Conservation (phyloP, 1,284 basidiomycete genomes). For the Serendipita sp. region DNA sequence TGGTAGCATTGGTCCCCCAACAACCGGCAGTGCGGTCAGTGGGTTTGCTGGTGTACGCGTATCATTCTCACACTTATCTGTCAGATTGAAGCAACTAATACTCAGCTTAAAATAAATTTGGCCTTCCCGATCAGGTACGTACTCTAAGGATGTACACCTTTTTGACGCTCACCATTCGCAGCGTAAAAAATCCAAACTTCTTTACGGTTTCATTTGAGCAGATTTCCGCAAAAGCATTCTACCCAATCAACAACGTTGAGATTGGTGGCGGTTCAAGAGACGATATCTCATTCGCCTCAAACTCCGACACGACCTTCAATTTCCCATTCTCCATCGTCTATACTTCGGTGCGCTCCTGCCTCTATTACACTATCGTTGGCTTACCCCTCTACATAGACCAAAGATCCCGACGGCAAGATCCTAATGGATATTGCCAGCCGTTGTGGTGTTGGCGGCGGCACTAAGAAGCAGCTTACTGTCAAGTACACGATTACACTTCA, state of each 20-base stretch:
- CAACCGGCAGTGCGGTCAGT: slow-evolving; percentile 30
- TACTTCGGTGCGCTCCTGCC: slow-evolving; percentile 21
- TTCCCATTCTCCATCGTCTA: slow-evolving; percentile 75
- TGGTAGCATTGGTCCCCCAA: slow-evolving; percentile 34
- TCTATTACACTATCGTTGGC: not conserved
- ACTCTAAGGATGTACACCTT: slow-evolving; percentile 3
- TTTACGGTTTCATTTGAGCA: slow-evolving; percentile 60
- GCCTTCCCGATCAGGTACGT: slow-evolving; percentile 54
- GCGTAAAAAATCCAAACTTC: slow-evolving; percentile 77
- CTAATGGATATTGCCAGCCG: slow-evolving; percentile 51
- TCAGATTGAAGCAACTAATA: slow-evolving; percentile 20
- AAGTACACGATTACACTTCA: slow-evolving; percentile 54
- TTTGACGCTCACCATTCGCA: slow-evolving; percentile 20
- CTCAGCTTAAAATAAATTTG: slow-evolving; percentile 49
- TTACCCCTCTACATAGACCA: slow-evolving; percentile 17
- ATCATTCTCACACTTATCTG: slow-evolving; percentile 9
- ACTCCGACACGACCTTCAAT: slow-evolving; percentile 56
- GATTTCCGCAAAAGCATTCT: slow-evolving; percentile 59
- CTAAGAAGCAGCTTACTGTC: slow-evolving; percentile 41
- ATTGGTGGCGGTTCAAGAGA: slow-evolving; percentile 54
- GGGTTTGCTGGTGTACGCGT: slow-evolving; percentile 18
- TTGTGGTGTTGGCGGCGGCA: slow-evolving; percentile 46
- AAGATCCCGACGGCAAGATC: slow-evolving; percentile 46
- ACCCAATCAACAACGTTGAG: slow-evolving; percentile 54
- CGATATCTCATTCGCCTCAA: slow-evolving; percentile 49